Conservation (phyloP, 768 basidiomycete genomes). For the Trametes villosa region DNA sequence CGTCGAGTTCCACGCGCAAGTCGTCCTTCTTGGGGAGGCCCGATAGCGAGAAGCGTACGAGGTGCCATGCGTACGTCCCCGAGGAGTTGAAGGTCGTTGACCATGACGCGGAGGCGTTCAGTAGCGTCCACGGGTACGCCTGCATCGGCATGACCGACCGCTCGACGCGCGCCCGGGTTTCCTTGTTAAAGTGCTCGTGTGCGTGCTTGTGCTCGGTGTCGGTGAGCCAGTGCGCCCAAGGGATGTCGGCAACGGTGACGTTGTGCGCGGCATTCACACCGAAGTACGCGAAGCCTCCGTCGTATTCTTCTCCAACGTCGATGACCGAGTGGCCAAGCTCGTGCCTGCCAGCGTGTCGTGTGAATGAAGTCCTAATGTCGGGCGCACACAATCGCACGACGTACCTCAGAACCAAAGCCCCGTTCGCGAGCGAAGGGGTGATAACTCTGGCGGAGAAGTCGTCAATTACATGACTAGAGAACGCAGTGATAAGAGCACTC, state of each 20-base stretch:
- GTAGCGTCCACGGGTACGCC: conserved; percentile 73
- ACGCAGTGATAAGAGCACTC: conserved; percentile 33
- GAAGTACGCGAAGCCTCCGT: conserved; percentile 75
- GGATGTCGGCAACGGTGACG: conserved; percentile 40
- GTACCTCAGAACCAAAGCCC: conserved; percentile 68
- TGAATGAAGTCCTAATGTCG: not conserved
- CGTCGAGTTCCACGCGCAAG: conserved; percentile 65
- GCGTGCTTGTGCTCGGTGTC: conserved; percentile 7
- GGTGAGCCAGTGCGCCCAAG: conserved; percentile 78
- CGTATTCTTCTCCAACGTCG: conserved; percentile 82
- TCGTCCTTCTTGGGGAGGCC: conserved; percentile 61
- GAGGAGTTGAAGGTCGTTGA: conserved; percentile 63
- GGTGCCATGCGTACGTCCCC: conserved; percentile 61
- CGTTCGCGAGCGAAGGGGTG: conserved; percentile 75
- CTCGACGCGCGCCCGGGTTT: conserved; percentile 49
- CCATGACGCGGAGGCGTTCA: conserved; percentile 65
- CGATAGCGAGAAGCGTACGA: conserved; percentile 74
- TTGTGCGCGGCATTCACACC: conserved; percentile 66
- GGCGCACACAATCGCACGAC: not conserved
- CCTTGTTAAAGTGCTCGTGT: not conserved
- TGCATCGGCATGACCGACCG: conserved; percentile 78
- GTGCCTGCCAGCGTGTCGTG: conserved; percentile 41
- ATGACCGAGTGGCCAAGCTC: conserved; percentile 84
- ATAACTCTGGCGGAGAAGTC: conserved; percentile 54
- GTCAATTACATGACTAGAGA: not conserved